Percentiles rank a stretch among this genome's conserved stretches.
phyloP scores from a whole-genome alignment of 1,139 yeast species.

The Nadsonia starkeyi-henricii region DNA sequence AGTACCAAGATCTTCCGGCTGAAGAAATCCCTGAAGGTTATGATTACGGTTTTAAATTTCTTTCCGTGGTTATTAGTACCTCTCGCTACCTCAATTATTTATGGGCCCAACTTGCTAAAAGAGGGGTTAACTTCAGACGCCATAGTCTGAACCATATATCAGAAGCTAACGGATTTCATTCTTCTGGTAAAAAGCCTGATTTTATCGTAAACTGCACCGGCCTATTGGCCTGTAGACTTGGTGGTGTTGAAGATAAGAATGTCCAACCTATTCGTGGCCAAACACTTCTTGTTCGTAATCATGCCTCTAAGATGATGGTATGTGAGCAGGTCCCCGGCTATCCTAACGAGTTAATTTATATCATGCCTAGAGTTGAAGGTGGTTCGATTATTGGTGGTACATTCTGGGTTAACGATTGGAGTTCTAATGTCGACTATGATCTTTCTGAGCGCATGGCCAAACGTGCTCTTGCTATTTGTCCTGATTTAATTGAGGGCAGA shows the following conservation, averaged over 20 bases:
- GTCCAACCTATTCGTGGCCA: constrained; percentile 53
- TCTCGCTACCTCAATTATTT: constrained; percentile 37
- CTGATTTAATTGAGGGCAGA: constrained; percentile 36
- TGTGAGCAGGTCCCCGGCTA: constrained; percentile 9
- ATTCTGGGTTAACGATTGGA: constrained; percentile 42
- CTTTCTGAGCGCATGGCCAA: constrained; percentile 33
- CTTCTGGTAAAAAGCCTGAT: constrained; percentile 19
- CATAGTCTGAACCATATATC: constrained; percentile 33
- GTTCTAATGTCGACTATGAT: constrained; percentile 35
- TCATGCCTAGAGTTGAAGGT: constrained; percentile 50
- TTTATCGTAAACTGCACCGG: constrained; percentile 53
- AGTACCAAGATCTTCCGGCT: constrained; percentile 19
- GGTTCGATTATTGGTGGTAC: constrained; percentile 50
- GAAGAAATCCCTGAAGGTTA: constrained; percentile 23
- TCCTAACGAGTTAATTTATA: constrained; percentile 28
- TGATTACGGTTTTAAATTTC: constrained; percentile 30
- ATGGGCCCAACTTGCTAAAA: constrained; percentile 25
- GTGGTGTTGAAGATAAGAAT: constrained; percentile 40
- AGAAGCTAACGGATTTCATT: constrained; percentile 29
- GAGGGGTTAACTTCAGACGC: constrained; percentile 26
- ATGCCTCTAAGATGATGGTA: constrained; percentile 12
- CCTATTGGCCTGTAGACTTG: constrained; percentile 38
- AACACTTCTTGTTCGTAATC: constrained; percentile 37
- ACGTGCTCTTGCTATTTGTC: constrained; percentile 37
- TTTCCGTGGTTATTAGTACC: constrained; percentile 37